Conservation (phyloP, 192 early-diverging fungal species). For the Coemansia umbellata region DNA sequence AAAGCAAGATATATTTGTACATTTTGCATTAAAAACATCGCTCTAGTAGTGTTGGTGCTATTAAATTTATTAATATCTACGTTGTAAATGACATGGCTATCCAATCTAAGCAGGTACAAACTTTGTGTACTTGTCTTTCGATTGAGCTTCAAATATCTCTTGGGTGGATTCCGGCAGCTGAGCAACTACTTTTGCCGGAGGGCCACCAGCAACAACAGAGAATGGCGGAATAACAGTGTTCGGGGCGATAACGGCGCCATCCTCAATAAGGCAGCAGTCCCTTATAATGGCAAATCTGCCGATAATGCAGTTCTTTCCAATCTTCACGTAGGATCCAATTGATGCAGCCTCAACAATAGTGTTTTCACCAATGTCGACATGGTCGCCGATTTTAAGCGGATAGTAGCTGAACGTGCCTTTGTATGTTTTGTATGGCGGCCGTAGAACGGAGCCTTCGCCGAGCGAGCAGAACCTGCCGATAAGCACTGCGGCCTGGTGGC, state of each 20-base stretch:
- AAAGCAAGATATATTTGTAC: neutral
- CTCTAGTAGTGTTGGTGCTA: no score
- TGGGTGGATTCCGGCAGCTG: constrained; percentile 86
- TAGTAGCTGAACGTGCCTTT: constrained; percentile 91
- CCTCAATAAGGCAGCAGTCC: constrained; percentile 85
- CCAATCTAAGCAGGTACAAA: constrained; percentile 48
- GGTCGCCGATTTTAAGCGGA: constrained; percentile 95
- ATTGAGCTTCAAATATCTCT: constrained; percentile 70
- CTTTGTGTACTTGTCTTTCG: constrained; percentile 75
- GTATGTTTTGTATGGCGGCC: constrained; percentile 94
- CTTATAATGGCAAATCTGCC: constrained; percentile 96
- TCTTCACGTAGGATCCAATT: constrained; percentile 85
- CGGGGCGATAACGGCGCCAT: constrained; percentile 86
- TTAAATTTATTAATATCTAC: neutral
- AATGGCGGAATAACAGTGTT: constrained; percentile 91
- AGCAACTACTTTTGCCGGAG: constrained; percentile 63
- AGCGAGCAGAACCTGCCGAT: constrained; percentile 90
- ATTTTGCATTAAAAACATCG: no score
- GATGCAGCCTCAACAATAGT: constrained; percentile 87
- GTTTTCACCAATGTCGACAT: constrained; percentile 83
- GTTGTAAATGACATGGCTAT: no score
- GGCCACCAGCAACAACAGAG: constrained; percentile 82
- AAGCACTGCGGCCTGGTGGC: constrained; percentile 83
- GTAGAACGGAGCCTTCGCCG: constrained; percentile 68
- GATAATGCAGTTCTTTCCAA: constrained; percentile 93